Evolutionary conservation across 2,329 filamentous ascomycete genomes (phyloP).

Genomic region (Talaromyces amestolkiae): DNA sequence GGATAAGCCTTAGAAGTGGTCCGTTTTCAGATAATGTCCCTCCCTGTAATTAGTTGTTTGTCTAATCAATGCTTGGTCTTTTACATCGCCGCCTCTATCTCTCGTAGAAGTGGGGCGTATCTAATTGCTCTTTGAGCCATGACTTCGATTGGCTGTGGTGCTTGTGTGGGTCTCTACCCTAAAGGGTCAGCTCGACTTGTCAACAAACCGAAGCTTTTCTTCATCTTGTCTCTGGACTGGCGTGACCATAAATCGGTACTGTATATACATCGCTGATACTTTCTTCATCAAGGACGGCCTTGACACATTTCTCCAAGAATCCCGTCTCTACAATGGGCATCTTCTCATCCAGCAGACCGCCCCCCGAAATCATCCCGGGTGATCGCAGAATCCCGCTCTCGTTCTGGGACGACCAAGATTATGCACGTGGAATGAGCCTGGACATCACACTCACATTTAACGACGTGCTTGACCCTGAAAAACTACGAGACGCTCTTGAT

Average conservation of each 20-base stretch:
- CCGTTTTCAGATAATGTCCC: too few relatives aligned
- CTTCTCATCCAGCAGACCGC: conserved; percentile 6
- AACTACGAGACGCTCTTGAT: conserved; percentile 37
- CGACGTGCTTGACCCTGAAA: conserved; percentile 46
- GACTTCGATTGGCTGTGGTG: neutral
- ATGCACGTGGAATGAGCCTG: conserved; percentile 11
- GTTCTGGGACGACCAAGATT: conserved; percentile 13
- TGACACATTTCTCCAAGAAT: neutral
- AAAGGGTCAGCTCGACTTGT: neutral
- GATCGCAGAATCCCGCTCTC: conserved; percentile 15
- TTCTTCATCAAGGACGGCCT: neutral
- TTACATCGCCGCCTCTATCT: neutral
- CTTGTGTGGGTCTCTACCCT: neutral
- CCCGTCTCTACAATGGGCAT: conserved; percentile 1
- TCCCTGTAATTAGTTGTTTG: neutral
- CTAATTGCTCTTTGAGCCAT: too few relatives aligned
- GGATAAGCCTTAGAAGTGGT: neutral
- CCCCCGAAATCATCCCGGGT: conserved; percentile 10
- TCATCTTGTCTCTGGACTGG: neutral
- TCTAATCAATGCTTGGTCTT: neutral
- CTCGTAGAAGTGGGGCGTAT: neutral
- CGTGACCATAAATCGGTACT: neutral
- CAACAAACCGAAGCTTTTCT: neutral
- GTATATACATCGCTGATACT: neutral
- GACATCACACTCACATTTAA: conserved; percentile 43